Conservation (phyloP, 176 grass and related monocot genomes). For the Coix lacrymajobi region DNA sequence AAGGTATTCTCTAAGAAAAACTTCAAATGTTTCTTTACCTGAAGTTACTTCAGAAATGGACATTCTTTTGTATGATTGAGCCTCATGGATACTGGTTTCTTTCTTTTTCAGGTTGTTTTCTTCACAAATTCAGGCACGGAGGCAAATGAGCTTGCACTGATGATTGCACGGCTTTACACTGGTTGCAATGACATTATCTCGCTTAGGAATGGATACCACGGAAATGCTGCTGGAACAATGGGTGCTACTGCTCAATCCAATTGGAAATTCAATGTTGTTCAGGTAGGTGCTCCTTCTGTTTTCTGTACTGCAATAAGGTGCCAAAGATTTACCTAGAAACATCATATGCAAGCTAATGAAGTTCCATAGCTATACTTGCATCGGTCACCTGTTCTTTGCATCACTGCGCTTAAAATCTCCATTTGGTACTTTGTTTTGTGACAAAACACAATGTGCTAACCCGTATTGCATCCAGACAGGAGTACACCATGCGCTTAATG, state of each 20-base stretch:
- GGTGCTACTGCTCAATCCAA: slow-evolving; percentile 71
- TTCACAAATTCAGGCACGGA: slow-evolving; percentile 98
- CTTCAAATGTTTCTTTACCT: not conserved
- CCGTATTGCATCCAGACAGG: slow-evolving; percentile 50
- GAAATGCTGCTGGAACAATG: slow-evolving; percentile 98
- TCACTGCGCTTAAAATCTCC: not conserved
- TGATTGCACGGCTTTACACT: slow-evolving; percentile 93
- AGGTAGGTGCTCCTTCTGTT: slow-evolving; percentile 26
- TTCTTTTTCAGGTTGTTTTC: slow-evolving; percentile 76
- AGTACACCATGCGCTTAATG: slow-evolving; percentile 87
- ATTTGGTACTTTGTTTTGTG: not conserved
- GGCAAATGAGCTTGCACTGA: slow-evolving; percentile 85
- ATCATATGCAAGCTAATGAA: not conserved
- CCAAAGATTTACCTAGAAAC: not conserved
- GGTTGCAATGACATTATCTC: slow-evolving; percentile 89
- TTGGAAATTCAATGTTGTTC: slow-evolving; percentile 93
- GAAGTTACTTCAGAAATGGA: not conserved
- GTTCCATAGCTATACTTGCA: not conserved
- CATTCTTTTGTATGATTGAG: not conserved
- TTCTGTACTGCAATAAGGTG: not conserved
- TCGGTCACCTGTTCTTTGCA: not conserved
- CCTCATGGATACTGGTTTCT: not conserved
- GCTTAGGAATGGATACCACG: slow-evolving; percentile 88
- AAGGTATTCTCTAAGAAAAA: slow-evolving; percentile 48
- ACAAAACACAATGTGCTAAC: not conserved